Evolutionary conservation across 441 rosid genomes (phyloP), one percentile per base, ranked within the genome.

Genomic region (Euphorbia celastroides): DNA sequence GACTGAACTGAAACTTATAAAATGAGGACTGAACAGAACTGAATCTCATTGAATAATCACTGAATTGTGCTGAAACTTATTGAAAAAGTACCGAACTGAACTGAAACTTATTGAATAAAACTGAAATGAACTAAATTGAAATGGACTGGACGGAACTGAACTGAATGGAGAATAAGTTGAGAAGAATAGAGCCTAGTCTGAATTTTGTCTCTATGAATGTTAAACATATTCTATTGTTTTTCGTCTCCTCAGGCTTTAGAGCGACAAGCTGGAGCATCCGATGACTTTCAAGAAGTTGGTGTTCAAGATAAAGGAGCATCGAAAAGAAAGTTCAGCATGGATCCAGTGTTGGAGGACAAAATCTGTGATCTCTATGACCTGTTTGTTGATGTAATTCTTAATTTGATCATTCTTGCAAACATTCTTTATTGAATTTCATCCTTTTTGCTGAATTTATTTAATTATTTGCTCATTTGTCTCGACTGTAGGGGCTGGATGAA

Each of bases 311-410:
- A 81, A 75, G 79, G 78, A 69, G 66, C 71, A 51, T 42, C 65
- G 26, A 82, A 80, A 73, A 83, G 78, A 73, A 92, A 82, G 71
- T 80, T 81, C 67, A 80, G 81, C 75, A 85, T 94, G 89, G 97
- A 92, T 66, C 64, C 81, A n/a, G 79, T 79, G 38, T 51, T 89
- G 83, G 98, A 94, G 86, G 96, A 92, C 74, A 94, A 81, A 82
- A 76, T 94, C 72, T 89, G 97, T 81, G 94, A 86, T 71, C 97
- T 92, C 62, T 92, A 94, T 81, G 99, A 94, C 77, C 92, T 91
- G 76, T 94, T 79, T 78, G 84, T 88, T 77, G 97, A 94, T 76
- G 99, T 94, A 86, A n/a, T 73, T 67, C 16, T 71, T 66, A n/a
- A 30, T 3, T 44, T 28, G 17, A 2, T 54, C 42, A 58, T 76